Evolutionary conservation across 2,329 filamentous ascomycete genomes (phyloP).

Genomic region (Aspergillus calidoustus): DNA sequence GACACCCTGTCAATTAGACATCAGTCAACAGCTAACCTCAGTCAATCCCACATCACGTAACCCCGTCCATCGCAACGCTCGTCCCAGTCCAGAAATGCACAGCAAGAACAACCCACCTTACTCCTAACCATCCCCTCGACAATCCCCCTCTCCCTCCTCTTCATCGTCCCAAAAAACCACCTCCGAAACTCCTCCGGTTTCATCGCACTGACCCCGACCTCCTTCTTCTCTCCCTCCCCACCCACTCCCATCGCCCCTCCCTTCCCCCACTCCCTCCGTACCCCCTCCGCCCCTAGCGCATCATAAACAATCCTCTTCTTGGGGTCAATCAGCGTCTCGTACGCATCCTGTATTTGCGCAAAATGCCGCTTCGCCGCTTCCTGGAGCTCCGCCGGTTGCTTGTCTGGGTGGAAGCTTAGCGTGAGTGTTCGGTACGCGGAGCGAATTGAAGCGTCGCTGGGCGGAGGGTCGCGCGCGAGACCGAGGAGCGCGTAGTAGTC

Average conservation of each 20-base stretch:
- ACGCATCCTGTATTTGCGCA: slow-evolving; percentile 45
- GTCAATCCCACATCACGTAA: neutral
- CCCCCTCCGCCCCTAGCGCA: slow-evolving; percentile 46
- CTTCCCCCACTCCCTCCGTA: slow-evolving; percentile 43
- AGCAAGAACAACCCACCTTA: slow-evolving; percentile 35
- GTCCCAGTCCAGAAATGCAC: neutral
- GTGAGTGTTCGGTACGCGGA: slow-evolving; percentile 50
- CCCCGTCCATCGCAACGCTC: neutral
- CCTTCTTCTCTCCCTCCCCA: slow-evolving; percentile 34
- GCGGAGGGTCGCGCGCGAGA: slow-evolving; percentile 44
- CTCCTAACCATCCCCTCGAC: slow-evolving; percentile 44
- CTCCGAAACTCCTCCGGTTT: slow-evolving; percentile 44
- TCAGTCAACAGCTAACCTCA: slow-evolving; percentile 15
- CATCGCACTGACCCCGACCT: slow-evolving; percentile 45
- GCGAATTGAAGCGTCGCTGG: slow-evolving; percentile 47
- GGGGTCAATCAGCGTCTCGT: slow-evolving; percentile 47
- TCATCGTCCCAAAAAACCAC: slow-evolving; percentile 49
- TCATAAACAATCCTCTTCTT: slow-evolving; percentile 50
- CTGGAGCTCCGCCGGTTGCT: slow-evolving; percentile 45
- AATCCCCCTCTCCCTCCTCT: slow-evolving; percentile 41
- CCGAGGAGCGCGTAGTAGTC: slow-evolving; percentile 51
- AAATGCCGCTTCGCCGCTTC: slow-evolving; percentile 46
- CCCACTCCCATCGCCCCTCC: slow-evolving; percentile 38
- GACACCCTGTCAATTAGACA: slow-evolving; percentile 29
- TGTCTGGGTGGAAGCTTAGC: slow-evolving; percentile 52